Evolutionary conservation across 2,329 filamentous ascomycete genomes (phyloP), one percentile per base, ranked within the genome.

Genomic region (Clarireedia homoeocarpa): DNA sequence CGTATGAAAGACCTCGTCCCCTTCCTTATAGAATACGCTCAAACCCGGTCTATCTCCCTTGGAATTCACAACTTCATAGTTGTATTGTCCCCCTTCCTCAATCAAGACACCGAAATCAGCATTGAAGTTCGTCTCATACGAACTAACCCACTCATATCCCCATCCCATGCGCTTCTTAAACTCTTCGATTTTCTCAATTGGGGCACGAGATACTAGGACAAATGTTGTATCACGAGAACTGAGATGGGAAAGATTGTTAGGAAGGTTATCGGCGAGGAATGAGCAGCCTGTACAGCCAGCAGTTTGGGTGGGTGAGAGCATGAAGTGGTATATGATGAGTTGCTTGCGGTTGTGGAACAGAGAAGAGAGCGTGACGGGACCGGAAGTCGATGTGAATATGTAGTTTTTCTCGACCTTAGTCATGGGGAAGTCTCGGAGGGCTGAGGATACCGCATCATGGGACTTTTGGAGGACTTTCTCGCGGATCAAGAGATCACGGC

Each of bases 271-370:
- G 38, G 66, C 69, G 15, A 70, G 60, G 47, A 74, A 70, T 6
- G 68, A 67, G 61, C 73, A 77, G 5, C 71, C 73, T 15, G 63
- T 57, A 56, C 74, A 77, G 26, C 68, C 74, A 5, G 61, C 56
- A 2, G 70, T 65, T 1, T 68, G 62, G 3, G 65, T 59, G 2
- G 72, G 71, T 0, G 59, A 63, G 55, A 75, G 73, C 74, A 77
- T 77, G 67, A 75, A 76, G 63, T 77, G 74, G 60, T 75, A 75
- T 38, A 77, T 57, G 46, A 74, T 67, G 56, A 75, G 67, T 53
- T 73, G 69, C 27, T 69, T 65, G 27, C 67, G 66, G 51, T 63
- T 65, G 5, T 63, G 62, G 51, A 73, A 73, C 46, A 74, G 65
- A 2, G 70, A 68, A 2, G 42, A 6, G 20, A 73, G 61, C 1